Conservation (phyloP, 306 rosid species). For the Heteromeles arbutifolia region DNA sequence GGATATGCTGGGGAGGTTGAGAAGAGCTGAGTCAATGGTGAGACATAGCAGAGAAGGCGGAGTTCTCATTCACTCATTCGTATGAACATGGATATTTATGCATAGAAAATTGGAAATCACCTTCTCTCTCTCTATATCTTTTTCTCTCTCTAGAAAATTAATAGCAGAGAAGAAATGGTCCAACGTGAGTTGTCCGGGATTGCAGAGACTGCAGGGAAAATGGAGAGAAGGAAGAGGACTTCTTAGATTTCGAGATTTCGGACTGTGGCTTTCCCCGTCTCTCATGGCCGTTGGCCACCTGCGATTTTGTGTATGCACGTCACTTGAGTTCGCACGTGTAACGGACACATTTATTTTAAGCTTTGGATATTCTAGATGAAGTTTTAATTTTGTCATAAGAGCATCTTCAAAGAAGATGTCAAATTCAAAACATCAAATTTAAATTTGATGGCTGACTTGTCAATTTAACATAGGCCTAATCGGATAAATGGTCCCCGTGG, state of each 20-base stretch:
- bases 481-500: too few relatives aligned
- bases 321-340: neutral
- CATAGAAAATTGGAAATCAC: neutral
- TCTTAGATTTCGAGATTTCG: neutral
- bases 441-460: too few relatives aligned
- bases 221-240: neutral
- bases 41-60: constrained; percentile 88
- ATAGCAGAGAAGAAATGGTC: constrained; percentile 25
- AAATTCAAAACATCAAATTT: too few relatives aligned
- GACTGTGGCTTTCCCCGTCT: constrained; percentile 18
- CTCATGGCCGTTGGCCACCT: neutral
- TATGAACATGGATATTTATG: neutral
- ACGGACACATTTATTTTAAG: neutral
- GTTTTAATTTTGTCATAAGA: too few relatives aligned
- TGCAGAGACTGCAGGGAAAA: constrained; percentile 11
- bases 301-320: neutral
- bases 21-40: constrained; percentile 74
- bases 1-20: constrained; percentile 64
- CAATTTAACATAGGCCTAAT: too few relatives aligned
- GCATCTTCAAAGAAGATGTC: too few relatives aligned
- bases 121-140: neutral
- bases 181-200: constrained; percentile 16
- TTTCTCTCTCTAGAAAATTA: neutral
- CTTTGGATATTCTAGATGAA: too few relatives aligned
- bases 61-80: constrained; percentile 68